Conservation (phyloP, 2,329 filamentous ascomycete genomes). For the Colletotrichum liriopes region DNA sequence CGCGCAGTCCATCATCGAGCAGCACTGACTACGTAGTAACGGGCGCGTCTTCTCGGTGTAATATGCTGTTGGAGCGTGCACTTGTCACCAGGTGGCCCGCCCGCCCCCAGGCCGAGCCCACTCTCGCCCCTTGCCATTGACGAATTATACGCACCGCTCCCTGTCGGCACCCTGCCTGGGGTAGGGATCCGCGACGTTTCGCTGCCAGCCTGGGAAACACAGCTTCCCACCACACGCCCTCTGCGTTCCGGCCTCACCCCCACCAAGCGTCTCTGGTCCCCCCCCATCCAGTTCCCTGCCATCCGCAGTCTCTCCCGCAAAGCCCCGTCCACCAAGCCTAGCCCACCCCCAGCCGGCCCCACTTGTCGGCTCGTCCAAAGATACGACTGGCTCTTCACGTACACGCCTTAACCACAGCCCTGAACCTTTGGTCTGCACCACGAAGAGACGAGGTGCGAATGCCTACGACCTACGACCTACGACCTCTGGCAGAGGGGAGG, state of each 20-base stretch:
- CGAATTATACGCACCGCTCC: slow-evolving; percentile 22
- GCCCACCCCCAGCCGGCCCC: not conserved
- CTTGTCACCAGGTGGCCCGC: slow-evolving; percentile 14
- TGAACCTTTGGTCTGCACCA: slow-evolving; percentile 18
- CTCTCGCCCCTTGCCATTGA: slow-evolving; percentile 7
- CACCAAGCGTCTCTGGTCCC: not conserved
- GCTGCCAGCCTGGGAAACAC: slow-evolving; percentile 32
- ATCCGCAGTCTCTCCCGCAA: not conserved
- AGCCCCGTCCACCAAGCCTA: slow-evolving; percentile 11
- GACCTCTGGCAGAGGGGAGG: not conserved
- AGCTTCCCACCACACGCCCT: slow-evolving; percentile 8
- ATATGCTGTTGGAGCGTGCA: slow-evolving; percentile 24
- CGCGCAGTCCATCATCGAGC: no score
- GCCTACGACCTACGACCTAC: slow-evolving; percentile 9
- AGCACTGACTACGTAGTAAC: not conserved
- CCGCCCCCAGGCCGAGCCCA: not conserved
- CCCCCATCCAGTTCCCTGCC: slow-evolving; percentile 2
- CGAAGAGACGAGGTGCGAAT: slow-evolving; percentile 11
- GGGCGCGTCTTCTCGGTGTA: slow-evolving; percentile 26
- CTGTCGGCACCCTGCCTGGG: slow-evolving; percentile 35
- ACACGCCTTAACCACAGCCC: slow-evolving; percentile 15
- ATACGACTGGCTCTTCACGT: slow-evolving; percentile 32
- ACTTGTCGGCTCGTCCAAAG: slow-evolving; percentile 15
- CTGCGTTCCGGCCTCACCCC: not conserved
- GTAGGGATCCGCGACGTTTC: slow-evolving; percentile 35